A percentile compares a stretch with the other conserved stretches of the same genome.
phyloP scores from a whole-genome alignment of 2,329 filamentous ascomycete genomes.

The Monosporascus cannonballus region DNA sequence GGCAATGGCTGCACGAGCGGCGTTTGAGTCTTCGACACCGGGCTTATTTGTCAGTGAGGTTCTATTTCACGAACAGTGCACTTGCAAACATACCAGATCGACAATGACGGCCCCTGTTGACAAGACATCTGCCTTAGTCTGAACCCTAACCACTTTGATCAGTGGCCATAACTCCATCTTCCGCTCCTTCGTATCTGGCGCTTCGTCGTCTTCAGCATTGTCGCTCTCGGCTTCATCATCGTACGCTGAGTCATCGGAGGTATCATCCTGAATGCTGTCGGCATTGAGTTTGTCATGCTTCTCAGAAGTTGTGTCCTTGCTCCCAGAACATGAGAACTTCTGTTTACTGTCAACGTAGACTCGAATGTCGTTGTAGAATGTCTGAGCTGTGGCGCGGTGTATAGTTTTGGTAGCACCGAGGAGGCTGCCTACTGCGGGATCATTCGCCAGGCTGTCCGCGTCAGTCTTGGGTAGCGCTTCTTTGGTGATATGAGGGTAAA shows the following conservation, averaged over 20 bases:
- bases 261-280: neutral
- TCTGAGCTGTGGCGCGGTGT: slow-evolving; percentile 24
- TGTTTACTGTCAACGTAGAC: slow-evolving; percentile 51
- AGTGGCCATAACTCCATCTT: slow-evolving; percentile 34
- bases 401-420: slow-evolving; percentile 41
- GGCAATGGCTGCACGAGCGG: slow-evolving; percentile 51
- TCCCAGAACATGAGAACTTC: slow-evolving; percentile 20
- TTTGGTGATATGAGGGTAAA: slow-evolving; percentile 23
- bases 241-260: neutral
- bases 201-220: neutral
- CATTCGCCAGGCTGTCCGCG: slow-evolving; percentile 34
- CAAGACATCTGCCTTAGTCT: slow-evolving; percentile 41
- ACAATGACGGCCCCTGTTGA: slow-evolving; percentile 50
- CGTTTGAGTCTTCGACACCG: slow-evolving; percentile 54
- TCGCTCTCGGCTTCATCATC: neutral
- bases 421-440: slow-evolving; percentile 31
- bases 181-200: neutral
- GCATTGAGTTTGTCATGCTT: neutral
- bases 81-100: slow-evolving; percentile 37
- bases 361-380: slow-evolving; percentile 41
- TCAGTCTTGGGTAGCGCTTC: slow-evolving; percentile 10
- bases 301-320: neutral
- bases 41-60: slow-evolving; percentile 29
- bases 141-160: slow-evolving; percentile 37
- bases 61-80: neutral